Evolutionary conservation across 1,139 yeast genomes (phyloP).

Genomic region (Geotrichum cucujoidarum): DNA sequence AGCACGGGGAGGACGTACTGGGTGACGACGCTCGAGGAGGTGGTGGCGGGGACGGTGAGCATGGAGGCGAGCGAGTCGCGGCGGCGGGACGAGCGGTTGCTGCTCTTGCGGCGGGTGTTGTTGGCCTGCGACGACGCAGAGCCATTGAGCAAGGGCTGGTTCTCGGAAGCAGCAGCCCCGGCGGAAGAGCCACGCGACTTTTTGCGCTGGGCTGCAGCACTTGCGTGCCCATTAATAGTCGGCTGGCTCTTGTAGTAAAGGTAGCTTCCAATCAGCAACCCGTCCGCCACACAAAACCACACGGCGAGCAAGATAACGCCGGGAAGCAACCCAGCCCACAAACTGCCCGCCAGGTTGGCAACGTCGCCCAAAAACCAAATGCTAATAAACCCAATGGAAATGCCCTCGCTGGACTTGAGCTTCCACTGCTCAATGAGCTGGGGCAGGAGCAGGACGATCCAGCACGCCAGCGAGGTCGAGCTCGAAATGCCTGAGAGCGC

Average conservation of each 20-base stretch:
- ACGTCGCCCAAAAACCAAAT: conserved; percentile 75
- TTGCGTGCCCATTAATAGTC: conserved; percentile 9
- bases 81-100: conserved; percentile 19
- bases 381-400: conserved; percentile 61
- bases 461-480: conserved; percentile 56
- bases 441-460: conserved; percentile 74
- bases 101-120: background rate
- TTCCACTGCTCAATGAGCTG: conserved; percentile 82
- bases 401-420: conserved; percentile 71
- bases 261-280: conserved; percentile 57
- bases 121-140: conserved; percentile 8
- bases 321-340: conserved; percentile 68
- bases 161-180: conserved; percentile 1
- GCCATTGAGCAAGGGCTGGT: conserved; percentile 26
- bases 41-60: conserved; percentile 21
- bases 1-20: conserved; percentile 56
- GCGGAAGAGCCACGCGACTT: background rate
- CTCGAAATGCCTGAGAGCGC: conserved; percentile 62
- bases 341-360: conserved; percentile 60
- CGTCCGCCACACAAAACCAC: conserved; percentile 72
- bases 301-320: conserved; percentile 65
- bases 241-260: conserved; percentile 41
- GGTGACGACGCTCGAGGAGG: conserved; percentile 30
- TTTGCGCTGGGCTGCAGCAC: conserved; percentile 11
- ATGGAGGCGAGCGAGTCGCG: conserved; percentile 30